Base-by-base conservation (phyloP, 805 yeast species). In the Myxozyma monticola region DNA sequence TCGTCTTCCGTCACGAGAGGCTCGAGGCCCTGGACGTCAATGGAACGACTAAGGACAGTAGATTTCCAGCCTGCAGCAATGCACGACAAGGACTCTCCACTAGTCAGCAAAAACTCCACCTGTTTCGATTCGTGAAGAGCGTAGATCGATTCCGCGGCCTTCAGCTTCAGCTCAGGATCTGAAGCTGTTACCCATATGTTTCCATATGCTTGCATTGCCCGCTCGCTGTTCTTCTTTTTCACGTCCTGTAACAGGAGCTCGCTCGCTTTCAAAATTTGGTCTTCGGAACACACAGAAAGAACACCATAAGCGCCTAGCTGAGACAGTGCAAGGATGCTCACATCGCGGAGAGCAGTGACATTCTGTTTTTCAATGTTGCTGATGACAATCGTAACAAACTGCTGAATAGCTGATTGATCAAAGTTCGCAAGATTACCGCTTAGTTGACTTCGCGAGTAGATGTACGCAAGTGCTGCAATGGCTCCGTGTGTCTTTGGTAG, bases 21-120 rank as follows among this genome's bases (percentile, higher is more conserved):
- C 18, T 28, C 35, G 18, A 43, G 17, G 31, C 48, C 55, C 10
- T 44, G 76, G 18, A 86, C 71, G 61, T 85, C 95, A 39, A 81
- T 61, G 12, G 75, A 69, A 38, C 77, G 74, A 24, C 65, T 62
- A 56, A 88, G 66, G 12, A 76, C 72, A 25, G 70, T 73, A 0
- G 96, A 83, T 2, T 74, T 65, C 93, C 95, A 85, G 0, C 96
- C 96, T 17, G 81, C 76, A 0, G 87, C 83, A 4, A 85, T 61
- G 12, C 87, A 72, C 22, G 86, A 74, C 17, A 90, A 68, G 0
- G 96, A 89, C 64, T 91, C 98, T 45, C 98, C 97, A 40, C 83
- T 76, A 0, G 88, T 75, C 58, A 91, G 88, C 18, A 84, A 68
- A 43, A 73, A 78, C 53, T 91, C 97, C n/a, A 80, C 72, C 53